Evolutionary conservation across 768 basidiomycete genomes (phyloP), one percentile per base, ranked within the genome.

Genomic region (Tephrocybe rancida): DNA sequence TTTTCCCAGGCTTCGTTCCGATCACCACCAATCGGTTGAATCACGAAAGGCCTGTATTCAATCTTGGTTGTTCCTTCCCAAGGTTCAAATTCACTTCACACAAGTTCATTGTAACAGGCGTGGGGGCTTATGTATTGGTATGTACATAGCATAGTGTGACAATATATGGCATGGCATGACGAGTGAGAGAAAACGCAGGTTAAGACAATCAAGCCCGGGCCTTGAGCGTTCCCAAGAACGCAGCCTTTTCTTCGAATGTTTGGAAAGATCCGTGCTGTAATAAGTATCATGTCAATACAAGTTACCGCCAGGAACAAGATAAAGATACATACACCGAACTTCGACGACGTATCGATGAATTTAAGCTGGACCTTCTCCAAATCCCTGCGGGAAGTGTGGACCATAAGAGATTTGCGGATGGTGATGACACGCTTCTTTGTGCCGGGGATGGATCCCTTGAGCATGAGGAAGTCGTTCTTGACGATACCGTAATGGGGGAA

Each of bases 401-500:
- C 87, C 89, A 95, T 92, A 70, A 98, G 85, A 21, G 94, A 93
- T 71, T 98, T 97, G 70, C 97, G 91, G 72, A 99, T 86, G 56
- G 95, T 98, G 69, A 98, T 83, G 63, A 98, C 88, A 78, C 97
- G 92, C 83, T 98, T 98, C 83, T 92, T 94, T 71, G 92, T 95
- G 64, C 96, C 97, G 55, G 93, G 92, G 60, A 95, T 82, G 48
- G 87, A 94, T 58, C 96, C 96, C 82, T 98, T 98, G 74, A 98
- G 80, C 75, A 99, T 86, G 66, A 99, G 75, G 83, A 88, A 99
- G 73, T 98, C 97, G 81, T 97, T 96, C 84, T 91, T 95, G 78
- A 98, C 90, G 67, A 97, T 83, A 84, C 96, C 95, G 73, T 98
- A 98, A 71, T 97, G 94, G 54, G 95, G 94, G 88, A 96, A 99